phyloP scores from a whole-genome alignment of 1,139 yeast species.

The Taphrina pruni region DNA sequence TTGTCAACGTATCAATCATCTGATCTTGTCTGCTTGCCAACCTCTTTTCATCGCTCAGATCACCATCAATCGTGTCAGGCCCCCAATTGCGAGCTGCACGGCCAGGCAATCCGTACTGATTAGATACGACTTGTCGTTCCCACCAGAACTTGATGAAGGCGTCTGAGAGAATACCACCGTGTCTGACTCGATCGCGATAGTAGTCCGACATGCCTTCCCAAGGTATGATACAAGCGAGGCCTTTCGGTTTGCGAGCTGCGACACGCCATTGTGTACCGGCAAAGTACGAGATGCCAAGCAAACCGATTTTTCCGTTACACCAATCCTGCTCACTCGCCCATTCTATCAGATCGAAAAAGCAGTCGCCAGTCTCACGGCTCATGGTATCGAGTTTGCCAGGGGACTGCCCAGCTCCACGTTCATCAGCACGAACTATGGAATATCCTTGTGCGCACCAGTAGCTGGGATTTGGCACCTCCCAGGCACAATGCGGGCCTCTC shows the following conservation, averaged over 20 bases:
- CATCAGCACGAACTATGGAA: background rate
- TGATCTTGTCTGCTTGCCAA: slow-evolving; percentile 9
- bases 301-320: slow-evolving; percentile 3
- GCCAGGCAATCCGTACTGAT: slow-evolving; percentile 10
- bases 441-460: slow-evolving; percentile 13
- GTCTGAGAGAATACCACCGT: slow-evolving; percentile 2
- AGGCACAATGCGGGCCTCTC: slow-evolving; percentile 19
- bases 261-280: slow-evolving; percentile 18
- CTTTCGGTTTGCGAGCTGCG: slow-evolving; percentile 14
- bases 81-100: slow-evolving; percentile 14
- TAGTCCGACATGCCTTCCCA: slow-evolving; percentile 18
- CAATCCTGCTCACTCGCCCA: slow-evolving; percentile 5
- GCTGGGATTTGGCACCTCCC: slow-evolving; percentile 17
- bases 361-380: slow-evolving; percentile 1
- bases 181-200: slow-evolving; percentile 19
- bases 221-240: slow-evolving; percentile 14
- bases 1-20: slow-evolving; percentile 9
- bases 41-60: background rate
- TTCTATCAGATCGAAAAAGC: slow-evolving; percentile 4
- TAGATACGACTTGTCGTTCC: slow-evolving; percentile 14
- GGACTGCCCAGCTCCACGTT: slow-evolving; percentile 2
- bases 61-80: slow-evolving; percentile 4
- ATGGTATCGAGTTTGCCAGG: slow-evolving; percentile 12
- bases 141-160: slow-evolving; percentile 18
- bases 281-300: slow-evolving; percentile 17